Percentiles rank a stretch among this genome's conserved stretches.
These are phyloP conservation scores for Xanthoceras sorbifolium DNA, from an alignment of 345 rosid species.

Conservation along the genomic window DNA sequence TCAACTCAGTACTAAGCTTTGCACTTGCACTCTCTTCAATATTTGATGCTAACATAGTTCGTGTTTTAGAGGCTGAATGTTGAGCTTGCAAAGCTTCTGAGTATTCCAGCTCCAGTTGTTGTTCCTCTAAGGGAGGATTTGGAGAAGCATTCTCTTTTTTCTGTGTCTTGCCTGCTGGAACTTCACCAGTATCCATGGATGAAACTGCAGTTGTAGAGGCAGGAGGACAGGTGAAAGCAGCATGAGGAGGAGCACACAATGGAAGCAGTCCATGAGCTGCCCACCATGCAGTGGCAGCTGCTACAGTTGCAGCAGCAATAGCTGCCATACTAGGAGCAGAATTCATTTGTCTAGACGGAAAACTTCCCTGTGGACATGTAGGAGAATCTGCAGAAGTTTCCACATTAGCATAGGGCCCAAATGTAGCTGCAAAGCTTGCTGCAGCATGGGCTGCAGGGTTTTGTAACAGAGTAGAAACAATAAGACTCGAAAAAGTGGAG, in stretches of 20 bases:
- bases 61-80: constrained; percentile 56
- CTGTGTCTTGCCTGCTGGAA: constrained; percentile 31
- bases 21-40: constrained; percentile 58
- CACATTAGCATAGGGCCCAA: constrained; percentile 67
- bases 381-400: constrained; percentile 57
- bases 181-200: constrained; percentile 40
- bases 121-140: constrained; percentile 41
- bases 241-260: constrained; percentile 63
- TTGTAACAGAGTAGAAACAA: constrained; percentile 71
- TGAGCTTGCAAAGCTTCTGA: constrained; percentile 62
- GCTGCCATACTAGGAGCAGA: constrained; percentile 66
- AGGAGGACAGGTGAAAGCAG: constrained; percentile 55
- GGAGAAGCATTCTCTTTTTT: constrained; percentile 37
- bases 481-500: constrained; percentile 70
- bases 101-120: constrained; percentile 41
- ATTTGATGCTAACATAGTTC: constrained; percentile 44
- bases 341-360: constrained; percentile 45
- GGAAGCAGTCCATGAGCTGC: constrained; percentile 90
- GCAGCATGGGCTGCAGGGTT: constrained; percentile 87
- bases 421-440: constrained; percentile 77
- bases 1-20: constrained; percentile 33
- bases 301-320: constrained; percentile 86
- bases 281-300: constrained; percentile 99
- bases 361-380: constrained; percentile 40
- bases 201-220: constrained; percentile 46